Evolutionary conservation across 176 grass and related monocot genomes (phyloP).

Genomic region (Carex kokanica): DNA sequence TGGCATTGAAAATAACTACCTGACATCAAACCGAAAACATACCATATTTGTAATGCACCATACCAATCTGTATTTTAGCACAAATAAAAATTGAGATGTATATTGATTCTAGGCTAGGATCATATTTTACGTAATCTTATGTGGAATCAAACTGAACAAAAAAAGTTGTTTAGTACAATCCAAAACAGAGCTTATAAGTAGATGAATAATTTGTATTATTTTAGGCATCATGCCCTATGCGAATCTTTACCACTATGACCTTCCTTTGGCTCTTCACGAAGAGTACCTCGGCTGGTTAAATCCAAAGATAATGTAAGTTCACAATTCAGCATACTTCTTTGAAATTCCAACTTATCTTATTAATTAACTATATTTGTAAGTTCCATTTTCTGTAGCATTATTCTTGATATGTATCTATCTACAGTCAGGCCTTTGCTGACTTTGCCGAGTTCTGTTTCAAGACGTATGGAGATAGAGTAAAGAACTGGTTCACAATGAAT

Average conservation of each 20-base stretch:
- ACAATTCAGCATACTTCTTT: not conserved
- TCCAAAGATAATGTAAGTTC: slow-evolving; percentile 69
- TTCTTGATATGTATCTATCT: not conserved
- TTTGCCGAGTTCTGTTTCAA: slow-evolving; percentile 86
- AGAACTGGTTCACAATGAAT: slow-evolving; percentile 95
- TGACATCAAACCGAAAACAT: too few relatives aligned
- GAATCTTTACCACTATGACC: slow-evolving; percentile 96
- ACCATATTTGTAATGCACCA: not conserved
- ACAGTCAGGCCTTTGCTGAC: slow-evolving; percentile 61
- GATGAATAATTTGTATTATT: slow-evolving; percentile 4
- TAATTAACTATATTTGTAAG: not conserved
- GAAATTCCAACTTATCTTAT: not conserved
- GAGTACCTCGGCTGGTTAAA: slow-evolving; percentile 75
- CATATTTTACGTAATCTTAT: not conserved
- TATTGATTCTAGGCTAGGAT: not conserved
- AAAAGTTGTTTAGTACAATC: not conserved
- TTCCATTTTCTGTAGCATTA: not conserved
- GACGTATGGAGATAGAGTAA: slow-evolving; percentile 69
- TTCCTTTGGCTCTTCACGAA: slow-evolving; percentile 71
- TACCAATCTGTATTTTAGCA: not conserved
- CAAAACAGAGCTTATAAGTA: not conserved
- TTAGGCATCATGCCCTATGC: slow-evolving; percentile 70
- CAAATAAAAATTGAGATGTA: not conserved
- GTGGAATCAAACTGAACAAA: not conserved
- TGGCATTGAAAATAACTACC: not conserved